A percentile compares a stretch with the other conserved stretches of the same genome.
These are phyloP conservation scores for Arabidopsis arenosa DNA, from an alignment of 345 rosid genomes.

Conservation along the genomic window DNA sequence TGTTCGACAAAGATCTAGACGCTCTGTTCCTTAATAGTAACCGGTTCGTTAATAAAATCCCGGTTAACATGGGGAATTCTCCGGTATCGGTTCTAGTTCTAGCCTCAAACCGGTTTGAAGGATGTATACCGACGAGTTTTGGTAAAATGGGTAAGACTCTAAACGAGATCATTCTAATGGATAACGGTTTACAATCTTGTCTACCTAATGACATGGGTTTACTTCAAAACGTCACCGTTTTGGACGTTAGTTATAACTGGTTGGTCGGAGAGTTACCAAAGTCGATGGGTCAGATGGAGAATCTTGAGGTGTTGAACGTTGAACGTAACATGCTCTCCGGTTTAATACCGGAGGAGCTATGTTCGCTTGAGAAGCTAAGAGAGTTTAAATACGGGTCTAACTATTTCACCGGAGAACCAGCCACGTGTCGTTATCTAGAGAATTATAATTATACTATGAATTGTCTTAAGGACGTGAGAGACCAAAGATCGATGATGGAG, in stretches of 20 bases:
- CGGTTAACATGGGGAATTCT: constrained; percentile 73
- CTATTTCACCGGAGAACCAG: constrained; percentile 60
- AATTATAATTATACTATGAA: constrained; percentile 53
- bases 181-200: constrained; percentile 69
- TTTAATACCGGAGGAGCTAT: constrained; percentile 54
- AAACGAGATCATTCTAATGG: constrained; percentile 63
- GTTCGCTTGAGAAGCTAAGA: constrained; percentile 59
- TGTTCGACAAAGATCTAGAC: constrained; percentile 76
- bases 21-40: constrained; percentile 79
- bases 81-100: constrained; percentile 75
- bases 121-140: constrained; percentile 72
- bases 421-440: constrained; percentile 49
- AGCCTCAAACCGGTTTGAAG: constrained; percentile 66
- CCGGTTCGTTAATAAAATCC: constrained; percentile 64
- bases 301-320: constrained; percentile 61
- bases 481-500: constrained; percentile 64
- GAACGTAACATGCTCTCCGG: constrained; percentile 72
- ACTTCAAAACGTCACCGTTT: constrained; percentile 64
- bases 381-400: constrained; percentile 66
- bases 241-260: constrained; percentile 68
- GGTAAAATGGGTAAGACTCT: constrained; percentile 72
- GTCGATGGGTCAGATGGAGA: constrained; percentile 55
- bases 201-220: constrained; percentile 60
- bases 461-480: constrained; percentile 54
- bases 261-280: constrained; percentile 66